Percentiles rank a stretch among this genome's conserved stretches.
phyloP scores from a whole-genome alignment of 768 basidiomycete species.

The Clitopilus hobsonii region DNA sequence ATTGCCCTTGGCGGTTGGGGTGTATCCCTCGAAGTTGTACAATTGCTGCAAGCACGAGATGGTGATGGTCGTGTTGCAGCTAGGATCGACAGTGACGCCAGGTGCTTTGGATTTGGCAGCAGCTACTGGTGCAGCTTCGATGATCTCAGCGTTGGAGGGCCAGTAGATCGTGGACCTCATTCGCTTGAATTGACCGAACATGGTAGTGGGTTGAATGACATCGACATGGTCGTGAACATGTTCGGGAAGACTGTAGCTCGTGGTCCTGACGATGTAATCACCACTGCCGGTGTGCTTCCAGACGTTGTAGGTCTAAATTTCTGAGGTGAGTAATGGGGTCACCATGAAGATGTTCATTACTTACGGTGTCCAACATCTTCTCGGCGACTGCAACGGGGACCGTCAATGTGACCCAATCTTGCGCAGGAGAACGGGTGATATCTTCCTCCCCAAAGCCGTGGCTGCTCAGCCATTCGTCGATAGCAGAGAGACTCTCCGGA shows the following conservation, averaged over 20 bases:
- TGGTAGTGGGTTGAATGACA: slow-evolving; percentile 67
- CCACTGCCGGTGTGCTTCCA: slow-evolving; percentile 53
- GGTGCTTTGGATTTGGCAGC: slow-evolving; percentile 4
- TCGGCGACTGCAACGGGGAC: slow-evolving; percentile 57
- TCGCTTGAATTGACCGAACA: slow-evolving; percentile 37
- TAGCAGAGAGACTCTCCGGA: slow-evolving; percentile 44
- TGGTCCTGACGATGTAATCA: slow-evolving; percentile 56
- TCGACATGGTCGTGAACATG: slow-evolving; percentile 57
- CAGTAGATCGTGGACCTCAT: slow-evolving; percentile 14
- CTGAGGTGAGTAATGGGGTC: neutral
- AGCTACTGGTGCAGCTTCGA: slow-evolving; percentile 11
- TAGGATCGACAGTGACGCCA: slow-evolving; percentile 37
- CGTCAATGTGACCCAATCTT: slow-evolving; percentile 64
- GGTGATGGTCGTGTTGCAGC: slow-evolving; percentile 47
- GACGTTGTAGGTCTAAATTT: slow-evolving; percentile 51
- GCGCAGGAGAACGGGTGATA: slow-evolving; percentile 48
- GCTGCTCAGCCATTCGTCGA: slow-evolving; percentile 56
- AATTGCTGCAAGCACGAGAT: slow-evolving; percentile 49
- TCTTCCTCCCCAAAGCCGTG: slow-evolving; percentile 47
- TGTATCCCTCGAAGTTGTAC: slow-evolving; percentile 48
- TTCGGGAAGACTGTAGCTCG: slow-evolving; percentile 60
- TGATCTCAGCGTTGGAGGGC: slow-evolving; percentile 10
- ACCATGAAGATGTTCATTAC: neutral
- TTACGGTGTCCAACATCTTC: slow-evolving; percentile 57
- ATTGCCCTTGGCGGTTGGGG: slow-evolving; percentile 36